A percentile compares a stretch with the other conserved stretches of the same genome.
Evolutionary conservation across 1,284 basidiomycete genomes (phyloP).

Genomic region (Cryptococcus sp.): DNA sequence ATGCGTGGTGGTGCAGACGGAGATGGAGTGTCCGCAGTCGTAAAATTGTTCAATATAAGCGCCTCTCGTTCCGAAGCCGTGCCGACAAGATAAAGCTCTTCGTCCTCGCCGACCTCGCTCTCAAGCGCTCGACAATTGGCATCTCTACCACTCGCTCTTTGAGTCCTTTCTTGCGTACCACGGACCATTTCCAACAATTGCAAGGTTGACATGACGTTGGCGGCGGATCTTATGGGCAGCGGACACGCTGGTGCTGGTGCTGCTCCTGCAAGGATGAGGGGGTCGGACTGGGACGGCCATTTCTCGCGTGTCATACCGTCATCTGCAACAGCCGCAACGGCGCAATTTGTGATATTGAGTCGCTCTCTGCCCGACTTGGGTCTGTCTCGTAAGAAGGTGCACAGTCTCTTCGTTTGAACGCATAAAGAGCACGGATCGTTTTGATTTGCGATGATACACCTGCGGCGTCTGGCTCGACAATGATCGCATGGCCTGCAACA

Average conservation of each 20-base stretch:
- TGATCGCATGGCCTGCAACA: constrained; percentile 8
- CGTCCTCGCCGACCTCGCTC: constrained; percentile 15
- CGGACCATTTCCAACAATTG: too few relatives aligned
- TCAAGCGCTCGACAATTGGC: constrained; percentile 9
- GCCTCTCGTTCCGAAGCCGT: constrained; percentile 23
- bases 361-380: background rate
- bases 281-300: too few relatives aligned
- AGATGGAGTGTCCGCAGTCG: constrained; percentile 1
- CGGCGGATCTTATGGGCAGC: background rate
- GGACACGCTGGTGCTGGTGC: background rate
- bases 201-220: too few relatives aligned
- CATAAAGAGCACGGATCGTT: constrained; percentile 4
- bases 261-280: too few relatives aligned
- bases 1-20: background rate
- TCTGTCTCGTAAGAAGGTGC: constrained; percentile 4
- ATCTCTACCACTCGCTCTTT: too few relatives aligned
- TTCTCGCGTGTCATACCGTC: too few relatives aligned
- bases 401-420: constrained; percentile 1
- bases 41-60: constrained; percentile 7
- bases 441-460: constrained; percentile 2
- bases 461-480: constrained; percentile 5
- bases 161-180: too few relatives aligned
- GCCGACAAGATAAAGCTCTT: constrained; percentile 17
- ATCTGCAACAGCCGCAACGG: too few relatives aligned
- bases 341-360: too few relatives aligned